Conservation (phyloP, 768 basidiomycete genomes). For the Mycena vitilis region DNA sequence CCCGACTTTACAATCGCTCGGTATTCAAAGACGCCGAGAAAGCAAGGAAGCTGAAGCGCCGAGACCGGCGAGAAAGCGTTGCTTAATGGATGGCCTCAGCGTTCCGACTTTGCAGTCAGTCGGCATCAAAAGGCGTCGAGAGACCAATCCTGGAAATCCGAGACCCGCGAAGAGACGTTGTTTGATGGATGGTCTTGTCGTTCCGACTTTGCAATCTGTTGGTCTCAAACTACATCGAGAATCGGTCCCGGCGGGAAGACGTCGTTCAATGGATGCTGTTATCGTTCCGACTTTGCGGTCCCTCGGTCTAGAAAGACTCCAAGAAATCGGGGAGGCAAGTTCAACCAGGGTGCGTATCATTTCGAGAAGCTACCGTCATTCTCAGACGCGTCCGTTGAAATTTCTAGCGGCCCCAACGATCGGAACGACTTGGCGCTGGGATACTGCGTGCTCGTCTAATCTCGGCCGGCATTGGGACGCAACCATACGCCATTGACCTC, state of each 20-base stretch:
- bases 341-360: background rate
- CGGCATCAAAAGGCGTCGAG: background rate
- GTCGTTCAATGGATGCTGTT: no score
- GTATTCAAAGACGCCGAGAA: no score
- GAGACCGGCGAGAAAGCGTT: no score
- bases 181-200: background rate
- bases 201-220: background rate
- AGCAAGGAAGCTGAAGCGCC: no score
- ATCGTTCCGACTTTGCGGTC: no score
- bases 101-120: background rate
- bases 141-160: no score
- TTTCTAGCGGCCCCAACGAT: slow-evolving; percentile 17
- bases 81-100: background rate
- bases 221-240: background rate
- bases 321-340: background rate
- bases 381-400: background rate
- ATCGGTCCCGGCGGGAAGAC: no score
- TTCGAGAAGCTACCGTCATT: no score
- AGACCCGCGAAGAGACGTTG: no score
- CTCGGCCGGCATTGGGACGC: slow-evolving; percentile 1
- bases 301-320: no score
- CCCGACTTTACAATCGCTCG: no score
- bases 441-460: slow-evolving; percentile 17
- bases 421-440: slow-evolving; percentile 16
- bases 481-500: slow-evolving; percentile 1